A percentile compares a stretch with the other conserved stretches of the same genome.
These are phyloP conservation scores for Debaryomyces psychrophilus DNA, from an alignment of 1,139 yeast genomes.

Conservation along the genomic window DNA sequence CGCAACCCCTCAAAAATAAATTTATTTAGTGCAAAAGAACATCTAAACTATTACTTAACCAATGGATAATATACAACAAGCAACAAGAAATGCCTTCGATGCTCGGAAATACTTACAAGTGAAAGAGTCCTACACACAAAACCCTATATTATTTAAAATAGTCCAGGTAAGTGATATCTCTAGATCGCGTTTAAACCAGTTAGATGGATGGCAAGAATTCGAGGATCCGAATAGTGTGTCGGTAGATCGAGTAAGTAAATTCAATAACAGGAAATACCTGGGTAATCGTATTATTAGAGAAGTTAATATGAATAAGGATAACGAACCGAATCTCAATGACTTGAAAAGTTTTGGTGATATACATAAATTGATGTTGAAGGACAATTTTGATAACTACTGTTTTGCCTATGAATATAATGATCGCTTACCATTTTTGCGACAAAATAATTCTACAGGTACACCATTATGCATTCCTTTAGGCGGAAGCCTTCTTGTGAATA, in stretches of 20 bases:
- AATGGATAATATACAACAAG: slow-evolving; percentile 13
- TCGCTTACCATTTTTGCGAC: slow-evolving; percentile 37
- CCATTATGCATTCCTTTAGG: slow-evolving; percentile 46
- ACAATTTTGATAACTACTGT: slow-evolving; percentile 33
- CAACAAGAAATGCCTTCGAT: slow-evolving; percentile 16
- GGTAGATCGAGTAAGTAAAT: slow-evolving; percentile 38
- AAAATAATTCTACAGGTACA: slow-evolving; percentile 19
- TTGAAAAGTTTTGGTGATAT: slow-evolving; percentile 17
- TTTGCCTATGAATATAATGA: slow-evolving; percentile 46
- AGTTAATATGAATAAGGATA: slow-evolving; percentile 32
- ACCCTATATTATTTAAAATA: slow-evolving; percentile 31
- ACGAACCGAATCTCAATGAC: not conserved
- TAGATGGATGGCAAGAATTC: slow-evolving; percentile 44
- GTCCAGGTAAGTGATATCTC: slow-evolving; percentile 41
- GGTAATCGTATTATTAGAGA: slow-evolving; percentile 33
- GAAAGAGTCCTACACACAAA: slow-evolving; percentile 16
- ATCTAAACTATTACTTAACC: not conserved
- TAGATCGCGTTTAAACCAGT: slow-evolving; percentile 35
- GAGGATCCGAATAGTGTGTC: slow-evolving; percentile 45
- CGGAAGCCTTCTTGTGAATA: slow-evolving; percentile 35
- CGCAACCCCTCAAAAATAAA: slow-evolving; percentile 1
- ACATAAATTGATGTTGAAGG: slow-evolving; percentile 40
- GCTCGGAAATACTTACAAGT: slow-evolving; percentile 19
- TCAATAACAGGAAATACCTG: slow-evolving; percentile 15
- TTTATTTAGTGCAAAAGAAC: not conserved